Evolutionary conservation across 2,329 filamentous ascomycete genomes (phyloP).

Genomic region (Amauroascus niger): DNA sequence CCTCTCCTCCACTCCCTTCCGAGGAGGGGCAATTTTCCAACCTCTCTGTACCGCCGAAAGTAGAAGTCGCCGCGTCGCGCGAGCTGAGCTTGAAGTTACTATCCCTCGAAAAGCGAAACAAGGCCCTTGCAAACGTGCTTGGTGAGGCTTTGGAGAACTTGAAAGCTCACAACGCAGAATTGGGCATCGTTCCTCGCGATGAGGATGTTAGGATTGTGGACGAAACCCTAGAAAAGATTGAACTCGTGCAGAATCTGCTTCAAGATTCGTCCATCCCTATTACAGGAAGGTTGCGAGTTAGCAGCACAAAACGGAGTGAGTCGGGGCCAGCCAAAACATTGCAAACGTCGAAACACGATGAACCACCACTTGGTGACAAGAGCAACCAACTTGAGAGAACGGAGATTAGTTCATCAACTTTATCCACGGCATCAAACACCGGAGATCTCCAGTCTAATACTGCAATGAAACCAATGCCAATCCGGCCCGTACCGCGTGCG

Average conservation of each 20-base stretch:
- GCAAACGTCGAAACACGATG: not conserved
- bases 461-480: slow-evolving; percentile 19
- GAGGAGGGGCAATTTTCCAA: slow-evolving; percentile 17
- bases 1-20: slow-evolving; percentile 22
- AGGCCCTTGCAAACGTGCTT: slow-evolving; percentile 33
- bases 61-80: slow-evolving; percentile 15
- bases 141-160: slow-evolving; percentile 36
- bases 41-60: slow-evolving; percentile 15
- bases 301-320: not conserved
- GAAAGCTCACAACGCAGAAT: slow-evolving; percentile 24
- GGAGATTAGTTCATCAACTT: not conserved
- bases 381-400: not conserved
- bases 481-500: slow-evolving; percentile 27
- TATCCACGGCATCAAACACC: not conserved
- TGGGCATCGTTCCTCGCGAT: not conserved
- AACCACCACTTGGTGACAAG: not conserved
- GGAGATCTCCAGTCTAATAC: slow-evolving; percentile 8
- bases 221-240: slow-evolving; percentile 30
- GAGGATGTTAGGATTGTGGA: slow-evolving; percentile 14
- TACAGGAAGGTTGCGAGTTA: slow-evolving; percentile 4
- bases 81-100: slow-evolving; percentile 28
- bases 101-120: slow-evolving; percentile 34
- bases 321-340: not conserved
- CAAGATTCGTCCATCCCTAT: slow-evolving; percentile 31
- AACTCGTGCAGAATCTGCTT: slow-evolving; percentile 38